Evolutionary conservation across 257 asterid species (phyloP), one percentile per base, ranked within the genome.

Genomic region (Solanum chiquidenum): DNA sequence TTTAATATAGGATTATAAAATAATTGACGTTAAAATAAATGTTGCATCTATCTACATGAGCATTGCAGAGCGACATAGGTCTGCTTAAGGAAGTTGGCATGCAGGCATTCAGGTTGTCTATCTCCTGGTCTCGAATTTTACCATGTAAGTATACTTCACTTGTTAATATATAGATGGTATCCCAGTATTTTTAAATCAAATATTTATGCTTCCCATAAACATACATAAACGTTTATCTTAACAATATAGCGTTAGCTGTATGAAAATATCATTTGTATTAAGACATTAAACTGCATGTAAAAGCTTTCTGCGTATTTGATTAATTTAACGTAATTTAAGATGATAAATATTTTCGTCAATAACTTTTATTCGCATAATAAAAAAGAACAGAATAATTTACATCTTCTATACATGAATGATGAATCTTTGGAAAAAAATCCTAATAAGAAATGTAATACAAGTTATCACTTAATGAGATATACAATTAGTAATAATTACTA

Each of bases 81-180:
- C 80, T 80, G 10, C 75, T 89, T 25, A 89, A 86, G 74, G 21
- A 58, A 18, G 55, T 89, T 37, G 91, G 84, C 18, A 33, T 89
- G 44, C 5, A 79, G 55, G 84, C 89, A 33, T 88, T 82, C 73
- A 86, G 92, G 33, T 83, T 93, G 23, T 93, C 90, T 74, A 88
- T 90, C 38, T 88, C 90, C 3, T 90, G 92, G 92, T 49, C 92
- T 76, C 88, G 92, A 88, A 74, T 90, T 29, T 86, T 90, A 64
- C 92, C 91, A 12, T 9, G 90, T 90, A 90, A 86, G 91, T 16
- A 29, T 16, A 5, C 18, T 80, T 80, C 31, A 20, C 10, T 21
- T 7, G 25, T 52, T 12, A 21, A 60, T 60, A 21, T 60, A 60
- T 9, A 23, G 9, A 60, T 46, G 55, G 6, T 5, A 4, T 37